These are phyloP conservation scores for Aureobasidium sp. DNA, from an alignment of 2,329 filamentous ascomycete species.

Conservation along the genomic window DNA sequence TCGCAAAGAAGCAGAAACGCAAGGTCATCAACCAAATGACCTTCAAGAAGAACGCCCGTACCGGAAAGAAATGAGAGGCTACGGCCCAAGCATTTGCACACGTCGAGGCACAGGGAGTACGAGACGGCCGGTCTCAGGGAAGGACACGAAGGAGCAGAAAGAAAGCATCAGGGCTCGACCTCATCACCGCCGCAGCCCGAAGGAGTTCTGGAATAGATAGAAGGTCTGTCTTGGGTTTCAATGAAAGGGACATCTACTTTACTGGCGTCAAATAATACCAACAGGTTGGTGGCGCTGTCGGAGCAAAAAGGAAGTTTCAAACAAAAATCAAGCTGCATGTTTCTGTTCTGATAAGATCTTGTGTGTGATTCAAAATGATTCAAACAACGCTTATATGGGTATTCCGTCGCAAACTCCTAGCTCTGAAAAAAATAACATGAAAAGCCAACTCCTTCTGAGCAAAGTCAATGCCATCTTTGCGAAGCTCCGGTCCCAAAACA, in stretches of 20 bases:
- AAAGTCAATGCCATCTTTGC: neutral
- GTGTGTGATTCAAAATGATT: neutral
- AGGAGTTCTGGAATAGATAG: conserved; percentile 7
- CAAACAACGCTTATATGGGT: conserved; percentile 5
- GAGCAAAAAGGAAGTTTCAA: neutral
- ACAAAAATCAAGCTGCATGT: conserved; percentile 3
- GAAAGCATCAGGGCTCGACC: conserved; percentile 7
- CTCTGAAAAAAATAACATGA: neutral
- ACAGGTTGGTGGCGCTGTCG: conserved; percentile 1
- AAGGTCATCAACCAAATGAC: conserved; percentile 35
- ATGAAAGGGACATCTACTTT: neutral
- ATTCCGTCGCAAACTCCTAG: conserved; percentile 8
- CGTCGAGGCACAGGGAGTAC: neutral
- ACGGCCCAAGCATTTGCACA: neutral
- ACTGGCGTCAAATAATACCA: neutral
- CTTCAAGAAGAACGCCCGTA: conserved; percentile 28
- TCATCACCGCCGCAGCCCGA: neutral
- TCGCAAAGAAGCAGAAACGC: conserved; percentile 31
- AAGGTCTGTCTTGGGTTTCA: conserved; percentile 13
- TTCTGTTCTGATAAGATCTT: neutral
- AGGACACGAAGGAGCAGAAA: neutral
- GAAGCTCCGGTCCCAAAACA: neutral
- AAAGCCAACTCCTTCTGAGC: neutral
- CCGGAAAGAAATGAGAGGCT: conserved; percentile 21
- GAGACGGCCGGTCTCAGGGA: neutral